phyloP scores from a whole-genome alignment of 2,329 filamentous ascomycete species.

The Chrysoporthe deuterocubensis region DNA sequence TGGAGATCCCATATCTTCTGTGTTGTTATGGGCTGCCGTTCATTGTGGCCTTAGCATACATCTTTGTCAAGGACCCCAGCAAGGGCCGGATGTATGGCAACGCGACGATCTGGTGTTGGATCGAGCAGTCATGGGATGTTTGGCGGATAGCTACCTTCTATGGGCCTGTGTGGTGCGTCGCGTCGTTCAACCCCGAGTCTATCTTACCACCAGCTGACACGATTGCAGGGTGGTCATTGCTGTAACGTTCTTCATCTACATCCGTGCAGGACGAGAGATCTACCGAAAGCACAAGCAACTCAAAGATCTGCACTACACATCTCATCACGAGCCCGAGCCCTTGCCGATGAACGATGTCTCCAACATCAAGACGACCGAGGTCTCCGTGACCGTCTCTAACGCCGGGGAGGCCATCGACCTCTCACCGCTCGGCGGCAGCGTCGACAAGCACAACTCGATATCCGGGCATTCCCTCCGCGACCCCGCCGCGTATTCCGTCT shows the following conservation, averaged over 20 bases:
- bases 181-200: background rate
- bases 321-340: constrained; percentile 48
- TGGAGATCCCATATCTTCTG: constrained; percentile 73
- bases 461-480: background rate
- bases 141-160: constrained; percentile 79
- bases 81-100: constrained; percentile 71
- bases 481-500: constrained; percentile 51
- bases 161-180: constrained; percentile 66
- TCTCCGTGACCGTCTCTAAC: constrained; percentile 64
- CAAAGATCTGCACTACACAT: constrained; percentile 51
- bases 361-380: constrained; percentile 63
- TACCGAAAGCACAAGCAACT: constrained; percentile 69
- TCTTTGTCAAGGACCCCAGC: constrained; percentile 61
- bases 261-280: constrained; percentile 68
- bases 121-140: constrained; percentile 67
- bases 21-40: constrained; percentile 76
- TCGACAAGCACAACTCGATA: constrained; percentile 6
- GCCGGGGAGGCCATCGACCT: constrained; percentile 38
- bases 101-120: constrained; percentile 83
- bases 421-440: constrained; percentile 36
- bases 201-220: constrained; percentile 27
- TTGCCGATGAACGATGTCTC: constrained; percentile 49
- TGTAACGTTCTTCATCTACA: constrained; percentile 67
- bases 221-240: constrained; percentile 60
- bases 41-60: constrained; percentile 67